Evolutionary conservation across 495 filamentous ascomycete genomes (phyloP).

Genomic region (Talaromyces liani): DNA sequence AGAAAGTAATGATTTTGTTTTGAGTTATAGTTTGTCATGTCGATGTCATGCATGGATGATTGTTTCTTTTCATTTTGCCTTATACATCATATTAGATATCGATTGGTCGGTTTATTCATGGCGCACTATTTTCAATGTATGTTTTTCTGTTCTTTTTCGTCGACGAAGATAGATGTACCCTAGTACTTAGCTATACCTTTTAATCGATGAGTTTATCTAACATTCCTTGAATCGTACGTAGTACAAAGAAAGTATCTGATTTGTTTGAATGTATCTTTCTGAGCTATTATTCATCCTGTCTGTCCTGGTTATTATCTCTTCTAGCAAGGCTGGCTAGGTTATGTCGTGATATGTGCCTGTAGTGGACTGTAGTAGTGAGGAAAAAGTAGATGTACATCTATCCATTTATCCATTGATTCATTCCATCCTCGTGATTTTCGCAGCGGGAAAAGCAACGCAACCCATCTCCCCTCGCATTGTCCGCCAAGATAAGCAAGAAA

Average conservation of each 20-base stretch:
- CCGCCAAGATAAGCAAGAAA: not conserved
- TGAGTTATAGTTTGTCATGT: not conserved
- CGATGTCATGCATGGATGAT: not conserved
- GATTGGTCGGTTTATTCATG: not conserved
- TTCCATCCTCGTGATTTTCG: not conserved
- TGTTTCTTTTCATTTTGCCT: not conserved
- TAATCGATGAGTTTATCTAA: not conserved
- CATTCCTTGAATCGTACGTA: not conserved
- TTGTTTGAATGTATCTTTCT: no score
- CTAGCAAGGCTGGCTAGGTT: not conserved
- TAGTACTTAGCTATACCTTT: not conserved
- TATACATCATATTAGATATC: conserved; percentile 2
- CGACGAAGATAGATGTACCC: not conserved
- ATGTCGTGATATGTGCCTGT: not conserved
- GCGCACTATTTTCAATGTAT: not conserved
- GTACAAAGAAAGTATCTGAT: not conserved
- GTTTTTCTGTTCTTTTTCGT: not conserved
- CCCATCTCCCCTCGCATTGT: not conserved
- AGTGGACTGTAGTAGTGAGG: not conserved
- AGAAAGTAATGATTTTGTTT: conserved; percentile 13
- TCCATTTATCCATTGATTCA: not conserved
- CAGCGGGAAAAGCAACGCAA: not conserved
- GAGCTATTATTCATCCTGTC: no score
- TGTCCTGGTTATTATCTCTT: no score
- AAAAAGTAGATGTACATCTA: not conserved